Evolutionary conservation across 148 eudicot species (phyloP), one percentile per base, ranked within the genome.

Genomic region (Camellia granthamiana): DNA sequence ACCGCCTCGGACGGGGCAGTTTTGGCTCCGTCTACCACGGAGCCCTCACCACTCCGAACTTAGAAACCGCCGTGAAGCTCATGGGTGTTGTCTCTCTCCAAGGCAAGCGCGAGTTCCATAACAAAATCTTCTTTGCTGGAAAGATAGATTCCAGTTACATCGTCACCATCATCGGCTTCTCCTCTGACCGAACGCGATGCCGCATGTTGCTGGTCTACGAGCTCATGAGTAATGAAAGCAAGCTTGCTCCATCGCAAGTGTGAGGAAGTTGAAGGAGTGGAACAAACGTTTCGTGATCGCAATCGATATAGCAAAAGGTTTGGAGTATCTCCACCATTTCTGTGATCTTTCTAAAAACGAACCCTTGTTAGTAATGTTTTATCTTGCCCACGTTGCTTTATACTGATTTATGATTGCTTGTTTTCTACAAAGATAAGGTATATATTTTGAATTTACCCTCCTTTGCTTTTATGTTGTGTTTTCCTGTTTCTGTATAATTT

Each of bases 21-120:
- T 92, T 88, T 75, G 99, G 99, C 58, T 85, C 94, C 44, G 99
- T 95, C 49, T 95, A 83, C 80, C 78, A 90, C 30, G 93, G 82
- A 4, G 74, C 87, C 11, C 78, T 93, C 46, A 55, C 13, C 15
- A 61, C 23, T 44, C 42, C 58, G 3, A 74, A 65, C 77, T 80
- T 65, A 42, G 78, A 69, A 1, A 85, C 89, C 54, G 99, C 99
- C 1, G 94, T 96, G 19, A 96, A 96, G 83, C 71, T 89, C 51
- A 86, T 95, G 89, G 92, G 92, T 80, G 69, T 90, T 41, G 93
- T 93, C 3, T 95, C 97, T 7, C 80, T 95, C 14, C 99, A 95
- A 64, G 97, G 95, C 3, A 97, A 95, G 89, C 92, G 99, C 5
- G 99, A 95, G 81, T 96, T 96, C 78, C 97, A 93, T n/a, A 93